Evolutionary conservation across 352 stramenopile species (phyloP), one percentile per base, ranked within the genome.

Genomic region (Phytophthora ohioensis): DNA sequence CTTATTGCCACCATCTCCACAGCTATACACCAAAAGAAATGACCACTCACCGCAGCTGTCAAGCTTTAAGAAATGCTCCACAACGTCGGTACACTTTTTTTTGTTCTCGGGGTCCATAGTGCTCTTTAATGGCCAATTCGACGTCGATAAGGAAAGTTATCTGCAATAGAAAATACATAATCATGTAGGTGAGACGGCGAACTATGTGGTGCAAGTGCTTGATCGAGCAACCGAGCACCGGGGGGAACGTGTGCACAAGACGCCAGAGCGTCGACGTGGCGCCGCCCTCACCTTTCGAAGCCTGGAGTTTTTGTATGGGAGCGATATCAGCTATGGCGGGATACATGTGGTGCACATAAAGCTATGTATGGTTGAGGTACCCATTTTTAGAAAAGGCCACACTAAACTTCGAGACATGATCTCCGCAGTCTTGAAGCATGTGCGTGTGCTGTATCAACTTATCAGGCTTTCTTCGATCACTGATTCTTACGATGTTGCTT

Each of bases 21-120:
- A 42, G 1, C 13, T 21, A 36, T 49, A 45, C 53, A 12, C 38
- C 17, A 57, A 27, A 49, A 42, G 11, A 56, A 47, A 51, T 17
- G 3, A 1, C 27, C 27, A 48, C 76, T 17, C 57, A 94, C 86
- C 86, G 42, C 84, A 90, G 58, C 71, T 84, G 47, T 96, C 88
- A 48, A 94, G 80, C 52, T 92, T 91, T 53, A 94, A 80, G 59
- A 96, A 94, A 57, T 91, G 77, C 64, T 96, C 88, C 34, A 94
- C 77, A 53, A 94, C 64, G 42, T 96, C 88, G 34, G 56, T 75
- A 78, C 88, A 96, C 58, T 94, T 93, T 69, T 91, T 91, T 78
- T 87, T 91, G 65, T 81, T 85, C 38, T 94, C 88, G 5, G 85
- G 57, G 47, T 96, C 87, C 88, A 96, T 94, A 0, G 30, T 43